phyloP scores from a whole-genome alignment of 371 early-diverging fungal species.

The Haplosporangium sp. region DNA sequence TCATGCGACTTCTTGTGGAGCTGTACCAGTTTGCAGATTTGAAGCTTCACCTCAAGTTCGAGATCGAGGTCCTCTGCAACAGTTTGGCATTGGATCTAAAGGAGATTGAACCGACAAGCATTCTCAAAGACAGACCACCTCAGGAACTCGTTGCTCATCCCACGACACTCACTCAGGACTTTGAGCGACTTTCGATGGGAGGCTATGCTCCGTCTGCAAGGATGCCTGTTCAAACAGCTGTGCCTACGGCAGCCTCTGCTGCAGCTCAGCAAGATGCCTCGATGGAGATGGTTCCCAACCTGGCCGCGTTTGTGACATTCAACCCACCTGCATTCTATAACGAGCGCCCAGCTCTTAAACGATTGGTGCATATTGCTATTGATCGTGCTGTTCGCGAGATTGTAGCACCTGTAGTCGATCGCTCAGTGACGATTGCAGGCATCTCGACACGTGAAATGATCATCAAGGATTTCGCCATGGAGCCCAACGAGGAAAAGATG shows the following conservation, averaged over 20 bases:
- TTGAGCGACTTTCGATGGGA: conserved; percentile 56
- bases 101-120: conserved; percentile 83
- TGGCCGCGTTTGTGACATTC: conserved; percentile 76
- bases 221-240: conserved; percentile 47
- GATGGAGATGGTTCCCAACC: conserved; percentile 64
- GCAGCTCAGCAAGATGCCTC: conserved; percentile 27
- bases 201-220: conserved; percentile 50
- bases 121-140: conserved; percentile 75
- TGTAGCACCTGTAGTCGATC: conserved; percentile 87
- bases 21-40: conserved; percentile 93
- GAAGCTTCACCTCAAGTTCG: conserved; percentile 95
- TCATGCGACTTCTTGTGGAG: conserved; percentile 90
- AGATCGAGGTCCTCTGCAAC: conserved; percentile 97
- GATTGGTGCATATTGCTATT: conserved; percentile 87
- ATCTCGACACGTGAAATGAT: conserved; percentile 92
- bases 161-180: conserved; percentile 49
- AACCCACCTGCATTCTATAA: conserved; percentile 81
- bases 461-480: conserved; percentile 93
- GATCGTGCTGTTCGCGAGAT: conserved; percentile 89
- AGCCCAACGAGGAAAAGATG: conserved; percentile 93
- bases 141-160: conserved; percentile 59
- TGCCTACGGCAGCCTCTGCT: conserved; percentile 14
- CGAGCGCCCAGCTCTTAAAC: conserved; percentile 83
- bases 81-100: conserved; percentile 85
- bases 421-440: conserved; percentile 92